These are phyloP conservation scores for Coemansia reversa DNA, from an alignment of 192 early-diverging fungal genomes.

Conservation along the genomic window DNA sequence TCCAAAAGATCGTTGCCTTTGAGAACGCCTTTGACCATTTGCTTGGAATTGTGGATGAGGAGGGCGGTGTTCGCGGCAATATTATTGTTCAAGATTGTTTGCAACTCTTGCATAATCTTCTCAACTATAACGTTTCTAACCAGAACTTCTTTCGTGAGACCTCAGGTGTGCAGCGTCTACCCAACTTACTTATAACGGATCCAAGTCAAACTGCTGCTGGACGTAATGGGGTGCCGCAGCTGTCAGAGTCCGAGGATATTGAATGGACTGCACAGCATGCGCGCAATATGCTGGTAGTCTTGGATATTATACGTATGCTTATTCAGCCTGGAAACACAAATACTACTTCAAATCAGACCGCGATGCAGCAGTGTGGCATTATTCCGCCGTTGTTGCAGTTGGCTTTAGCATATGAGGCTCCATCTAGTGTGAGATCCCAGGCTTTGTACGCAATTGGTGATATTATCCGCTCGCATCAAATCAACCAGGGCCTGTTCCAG, in stretches of 20 bases:
- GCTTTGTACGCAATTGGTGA: slow-evolving; percentile 87
- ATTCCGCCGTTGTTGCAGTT: slow-evolving; percentile 78
- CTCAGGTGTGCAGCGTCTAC: slow-evolving; percentile 88
- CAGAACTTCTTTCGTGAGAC: slow-evolving; percentile 99
- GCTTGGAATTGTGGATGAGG: slow-evolving; percentile 82
- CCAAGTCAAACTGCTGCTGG: slow-evolving; percentile 52
- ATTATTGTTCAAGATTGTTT: slow-evolving; percentile 94
- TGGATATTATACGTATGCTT: slow-evolving; percentile 88
- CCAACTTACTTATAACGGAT: slow-evolving; percentile 66
- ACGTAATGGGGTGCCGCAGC: slow-evolving; percentile 26
- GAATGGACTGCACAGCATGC: slow-evolving; percentile 85
- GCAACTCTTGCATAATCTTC: slow-evolving; percentile 85
- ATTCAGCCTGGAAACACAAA: slow-evolving; percentile 86
- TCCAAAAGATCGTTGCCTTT: slow-evolving; percentile 99
- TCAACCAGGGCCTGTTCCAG: slow-evolving; percentile 76
- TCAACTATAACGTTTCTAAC: slow-evolving; percentile 96
- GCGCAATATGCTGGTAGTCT: slow-evolving; percentile 80
- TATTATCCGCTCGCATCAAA: slow-evolving; percentile 69
- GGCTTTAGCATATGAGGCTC: slow-evolving; percentile 71
- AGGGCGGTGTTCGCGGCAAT: slow-evolving; percentile 89
- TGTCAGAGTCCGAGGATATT: slow-evolving; percentile 48
- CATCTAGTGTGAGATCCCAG: slow-evolving; percentile 73
- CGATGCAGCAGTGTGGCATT: slow-evolving; percentile 82
- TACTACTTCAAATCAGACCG: slow-evolving; percentile 84
- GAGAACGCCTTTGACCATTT: slow-evolving; percentile 96